Evolutionary conservation across 2,329 filamentous ascomycete genomes (phyloP).

Genomic region (Blastomyces percursus): DNA sequence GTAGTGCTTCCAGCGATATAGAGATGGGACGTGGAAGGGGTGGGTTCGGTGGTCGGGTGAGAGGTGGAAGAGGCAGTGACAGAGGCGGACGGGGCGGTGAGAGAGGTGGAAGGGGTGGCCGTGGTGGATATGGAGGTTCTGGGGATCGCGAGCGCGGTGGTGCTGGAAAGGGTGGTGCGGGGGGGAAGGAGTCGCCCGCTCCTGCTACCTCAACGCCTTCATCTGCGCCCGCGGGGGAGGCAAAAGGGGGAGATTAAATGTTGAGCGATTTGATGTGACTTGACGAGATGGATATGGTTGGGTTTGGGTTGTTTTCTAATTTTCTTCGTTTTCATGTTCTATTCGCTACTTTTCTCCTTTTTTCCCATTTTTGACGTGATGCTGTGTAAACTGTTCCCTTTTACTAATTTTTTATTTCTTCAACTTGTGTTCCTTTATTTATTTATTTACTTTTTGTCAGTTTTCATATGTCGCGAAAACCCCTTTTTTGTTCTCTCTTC

Average conservation of each 20-base stretch:
- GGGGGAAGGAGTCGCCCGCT: conserved; percentile 13
- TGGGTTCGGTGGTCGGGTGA: conserved; percentile 48
- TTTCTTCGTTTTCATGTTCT: neutral
- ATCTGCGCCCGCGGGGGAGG: neutral
- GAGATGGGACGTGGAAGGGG: conserved; percentile 55
- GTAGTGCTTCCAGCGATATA: conserved; percentile 60
- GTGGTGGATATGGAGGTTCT: neutral
- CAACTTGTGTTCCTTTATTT: neutral
- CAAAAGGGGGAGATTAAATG: neutral
- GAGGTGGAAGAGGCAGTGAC: conserved; percentile 46
- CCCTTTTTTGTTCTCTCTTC: neutral
- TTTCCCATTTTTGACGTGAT: neutral
- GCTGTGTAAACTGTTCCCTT: neutral
- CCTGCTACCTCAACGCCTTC: neutral
- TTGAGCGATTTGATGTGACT: neutral
- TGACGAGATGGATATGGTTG: neutral
- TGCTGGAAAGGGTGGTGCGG: conserved; percentile 44
- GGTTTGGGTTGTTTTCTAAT: neutral
- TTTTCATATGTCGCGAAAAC: too few relatives aligned
- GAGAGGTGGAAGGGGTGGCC: neutral
- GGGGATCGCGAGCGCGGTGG: neutral
- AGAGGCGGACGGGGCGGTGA: conserved; percentile 50
- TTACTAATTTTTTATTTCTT: neutral
- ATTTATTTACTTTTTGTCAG: neutral
- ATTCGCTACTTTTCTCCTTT: neutral